Evolutionary conservation across 257 asterid genomes (phyloP).

Genomic region (Solanum chilense): DNA sequence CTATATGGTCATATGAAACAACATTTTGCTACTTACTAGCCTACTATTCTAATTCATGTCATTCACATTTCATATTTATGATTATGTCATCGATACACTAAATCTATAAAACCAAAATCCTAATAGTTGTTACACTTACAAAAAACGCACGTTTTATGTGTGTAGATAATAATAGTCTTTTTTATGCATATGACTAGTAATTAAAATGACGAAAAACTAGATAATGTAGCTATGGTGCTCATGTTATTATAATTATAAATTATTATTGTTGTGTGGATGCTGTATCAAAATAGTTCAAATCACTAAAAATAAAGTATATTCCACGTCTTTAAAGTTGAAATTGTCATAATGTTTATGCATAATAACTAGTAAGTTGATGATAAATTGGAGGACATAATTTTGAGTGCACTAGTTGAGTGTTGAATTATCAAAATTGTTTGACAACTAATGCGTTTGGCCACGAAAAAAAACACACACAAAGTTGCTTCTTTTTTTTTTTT

Average conservation of each 20-base stretch:
- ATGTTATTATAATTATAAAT: not conserved
- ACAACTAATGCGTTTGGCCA: not conserved
- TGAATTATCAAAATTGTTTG: not conserved
- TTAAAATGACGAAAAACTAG: not conserved
- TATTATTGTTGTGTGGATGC: not conserved
- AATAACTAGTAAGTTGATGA: slow-evolving; percentile 1
- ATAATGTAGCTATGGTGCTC: not conserved
- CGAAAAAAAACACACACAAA: too few species aligned
- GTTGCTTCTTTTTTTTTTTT: too few species aligned
- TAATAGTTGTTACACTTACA: not conserved
- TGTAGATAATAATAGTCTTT: not conserved
- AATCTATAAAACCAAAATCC: too few species aligned
- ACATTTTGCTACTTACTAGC: too few species aligned
- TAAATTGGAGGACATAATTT: not conserved
- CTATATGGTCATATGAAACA: too few species aligned
- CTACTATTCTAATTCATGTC: not conserved
- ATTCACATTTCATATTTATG: not conserved
- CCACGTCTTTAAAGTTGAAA: not conserved
- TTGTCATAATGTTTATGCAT: not conserved
- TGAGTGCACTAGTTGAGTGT: not conserved
- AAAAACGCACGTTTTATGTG: not conserved
- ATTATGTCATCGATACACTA: not conserved
- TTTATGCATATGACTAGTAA: slow-evolving; percentile 1
- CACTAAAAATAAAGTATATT: not conserved
- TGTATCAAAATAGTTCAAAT: not conserved